These are phyloP conservation scores for Fistulinella cinereoalba DNA, from an alignment of 1,284 basidiomycete genomes.

Conservation along the genomic window DNA sequence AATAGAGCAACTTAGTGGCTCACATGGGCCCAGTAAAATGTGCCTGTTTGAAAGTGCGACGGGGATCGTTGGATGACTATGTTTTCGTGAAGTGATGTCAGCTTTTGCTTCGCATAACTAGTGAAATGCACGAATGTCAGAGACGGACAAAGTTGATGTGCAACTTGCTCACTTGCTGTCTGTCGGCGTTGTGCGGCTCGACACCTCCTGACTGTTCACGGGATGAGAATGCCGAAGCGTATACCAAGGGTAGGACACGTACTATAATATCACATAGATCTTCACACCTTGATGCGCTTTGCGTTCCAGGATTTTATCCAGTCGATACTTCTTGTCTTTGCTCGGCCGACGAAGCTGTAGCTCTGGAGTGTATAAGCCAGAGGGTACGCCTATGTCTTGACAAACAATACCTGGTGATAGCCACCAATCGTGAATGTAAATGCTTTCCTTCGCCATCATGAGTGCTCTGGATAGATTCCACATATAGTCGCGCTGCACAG, in stretches of 20 bases:
- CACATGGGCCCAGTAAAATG: constrained; percentile 97
- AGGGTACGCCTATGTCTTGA: neutral
- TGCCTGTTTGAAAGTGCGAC: constrained; percentile 96
- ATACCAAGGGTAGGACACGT: constrained; percentile 27
- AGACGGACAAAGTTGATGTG: neutral
- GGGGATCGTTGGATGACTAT: constrained; percentile 97
- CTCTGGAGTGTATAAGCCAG: constrained; percentile 45
- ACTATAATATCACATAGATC: constrained; percentile 96
- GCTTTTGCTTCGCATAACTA: constrained; percentile 88
- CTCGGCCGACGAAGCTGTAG: constrained; percentile 81
- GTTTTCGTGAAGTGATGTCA: constrained; percentile 86
- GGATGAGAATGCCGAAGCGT: constrained; percentile 4
- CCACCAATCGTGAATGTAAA: constrained; percentile 98
- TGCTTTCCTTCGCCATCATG: constrained; percentile 82
- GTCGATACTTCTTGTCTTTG: constrained; percentile 83
- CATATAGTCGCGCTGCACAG: constrained; percentile 82
- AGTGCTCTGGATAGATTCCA: constrained; percentile 97
- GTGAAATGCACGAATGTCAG: constrained; percentile 19
- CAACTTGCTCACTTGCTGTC: constrained; percentile 71
- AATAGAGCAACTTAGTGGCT: constrained; percentile 25
- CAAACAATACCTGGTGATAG: constrained; percentile 65
- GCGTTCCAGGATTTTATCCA: constrained; percentile 85
- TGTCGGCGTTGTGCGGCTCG: too few relatives aligned
- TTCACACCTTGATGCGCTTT: constrained; percentile 97
- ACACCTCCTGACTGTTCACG: too few relatives aligned